Percentiles rank a stretch among this genome's conserved stretches.
Evolutionary conservation across 345 rosid species (phyloP).

Genomic region (Nephelium lappaceum): DNA sequence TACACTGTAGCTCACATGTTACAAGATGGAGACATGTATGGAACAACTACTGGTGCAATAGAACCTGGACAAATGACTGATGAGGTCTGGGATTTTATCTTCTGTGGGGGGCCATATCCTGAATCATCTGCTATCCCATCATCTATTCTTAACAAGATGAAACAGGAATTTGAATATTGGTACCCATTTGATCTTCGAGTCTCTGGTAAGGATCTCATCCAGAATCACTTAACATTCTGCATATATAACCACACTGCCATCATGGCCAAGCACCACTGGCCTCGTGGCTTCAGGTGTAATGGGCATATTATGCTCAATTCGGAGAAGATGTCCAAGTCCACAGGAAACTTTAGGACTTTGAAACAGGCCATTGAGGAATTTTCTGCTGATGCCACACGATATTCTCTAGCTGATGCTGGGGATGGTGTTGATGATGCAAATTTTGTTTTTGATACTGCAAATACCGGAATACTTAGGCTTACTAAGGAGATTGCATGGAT

Average conservation of each 20-base stretch:
- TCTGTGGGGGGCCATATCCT: constrained; percentile 77
- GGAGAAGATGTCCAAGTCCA: constrained; percentile 96
- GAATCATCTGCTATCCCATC: constrained; percentile 59
- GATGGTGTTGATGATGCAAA: constrained; percentile 99
- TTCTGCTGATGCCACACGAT: constrained; percentile 90
- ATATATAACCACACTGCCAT: constrained; percentile 88
- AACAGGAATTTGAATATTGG: constrained; percentile 96
- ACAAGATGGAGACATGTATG: constrained; percentile 82
- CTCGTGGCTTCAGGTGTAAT: constrained; percentile 90
- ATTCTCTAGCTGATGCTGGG: constrained; percentile 93
- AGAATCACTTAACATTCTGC: constrained; percentile 87
- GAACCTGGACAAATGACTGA: constrained; percentile 81
- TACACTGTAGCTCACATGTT: constrained; percentile 86
- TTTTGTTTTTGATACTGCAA: constrained; percentile 87
- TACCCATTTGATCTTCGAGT: constrained; percentile 96
- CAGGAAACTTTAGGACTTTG: constrained; percentile 91
- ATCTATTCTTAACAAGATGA: constrained; percentile 71
- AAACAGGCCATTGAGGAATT: constrained; percentile 82
- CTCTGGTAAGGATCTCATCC: constrained; percentile 96
- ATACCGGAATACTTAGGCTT: constrained; percentile 83
- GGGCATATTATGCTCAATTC: constrained; percentile 96
- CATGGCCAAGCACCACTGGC: constrained; percentile 81
- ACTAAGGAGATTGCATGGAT: constrained; percentile 92
- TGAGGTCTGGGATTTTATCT: constrained; percentile 87
- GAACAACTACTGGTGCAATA: constrained; percentile 46